A percentile compares a stretch with the other conserved stretches of the same genome.
Evolutionary conservation across 1,139 yeast genomes (phyloP).

Genomic region (Dujonia santamariae): DNA sequence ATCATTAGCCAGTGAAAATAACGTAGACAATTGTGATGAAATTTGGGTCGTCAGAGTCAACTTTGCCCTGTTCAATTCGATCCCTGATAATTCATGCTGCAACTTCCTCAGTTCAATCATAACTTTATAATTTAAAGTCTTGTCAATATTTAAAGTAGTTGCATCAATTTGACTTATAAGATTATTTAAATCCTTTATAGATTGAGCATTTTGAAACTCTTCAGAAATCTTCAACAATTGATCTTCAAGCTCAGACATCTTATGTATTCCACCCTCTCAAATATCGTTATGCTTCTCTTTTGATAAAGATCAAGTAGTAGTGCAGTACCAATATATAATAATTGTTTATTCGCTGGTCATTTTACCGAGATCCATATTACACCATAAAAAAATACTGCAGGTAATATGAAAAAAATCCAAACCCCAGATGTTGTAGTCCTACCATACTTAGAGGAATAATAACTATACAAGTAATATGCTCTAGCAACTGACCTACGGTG

Average conservation of each 20-base stretch:
- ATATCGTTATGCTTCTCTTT: too few species aligned
- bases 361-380: too few species aligned
- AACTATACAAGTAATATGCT: too few species aligned
- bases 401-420: too few species aligned
- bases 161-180: constrained; percentile 20
- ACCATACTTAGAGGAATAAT: too few species aligned
- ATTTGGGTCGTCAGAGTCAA: constrained; percentile 32
- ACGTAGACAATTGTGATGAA: constrained; percentile 46
- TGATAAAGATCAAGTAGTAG: too few species aligned
- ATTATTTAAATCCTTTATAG: constrained; percentile 19
- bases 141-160: constrained; percentile 18
- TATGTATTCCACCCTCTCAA: too few species aligned
- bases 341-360: too few species aligned
- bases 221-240: not conserved
- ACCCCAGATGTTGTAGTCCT: too few species aligned
- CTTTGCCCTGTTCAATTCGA: constrained; percentile 38
- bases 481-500: too few species aligned
- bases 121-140: constrained; percentile 25
- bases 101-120: constrained; percentile 26
- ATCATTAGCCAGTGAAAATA: constrained; percentile 59
- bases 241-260: constrained; percentile 3
- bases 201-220: constrained; percentile 9
- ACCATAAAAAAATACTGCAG: too few species aligned
- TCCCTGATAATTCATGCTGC: constrained; percentile 33
- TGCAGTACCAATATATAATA: too few species aligned